phyloP scores from a whole-genome alignment of 345 rosid genomes.

The Melaleuca alternifolia region DNA sequence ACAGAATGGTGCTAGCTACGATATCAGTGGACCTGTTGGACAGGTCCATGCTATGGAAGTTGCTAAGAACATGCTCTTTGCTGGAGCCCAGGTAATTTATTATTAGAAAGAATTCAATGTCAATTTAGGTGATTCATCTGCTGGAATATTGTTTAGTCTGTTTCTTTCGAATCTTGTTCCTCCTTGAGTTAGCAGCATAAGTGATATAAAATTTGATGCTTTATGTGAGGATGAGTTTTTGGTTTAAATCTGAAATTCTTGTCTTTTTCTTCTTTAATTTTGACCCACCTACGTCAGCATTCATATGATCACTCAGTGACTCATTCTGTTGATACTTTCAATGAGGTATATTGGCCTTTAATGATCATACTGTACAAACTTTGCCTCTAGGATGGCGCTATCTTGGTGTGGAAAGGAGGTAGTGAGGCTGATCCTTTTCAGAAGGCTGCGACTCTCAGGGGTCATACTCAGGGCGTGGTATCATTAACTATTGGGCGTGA shows the following conservation, averaged over 20 bases:
- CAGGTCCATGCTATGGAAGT: conserved; percentile 32
- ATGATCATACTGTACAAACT: background rate
- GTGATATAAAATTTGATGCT: background rate
- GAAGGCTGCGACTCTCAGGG: conserved; percentile 15
- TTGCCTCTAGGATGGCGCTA: conserved; percentile 32
- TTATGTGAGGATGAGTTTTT: background rate
- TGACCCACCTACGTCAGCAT: background rate
- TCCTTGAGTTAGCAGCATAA: background rate
- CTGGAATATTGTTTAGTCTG: background rate
- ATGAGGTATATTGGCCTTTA: background rate
- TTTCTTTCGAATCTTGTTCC: background rate
- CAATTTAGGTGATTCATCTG: background rate
- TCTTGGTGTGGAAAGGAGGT: conserved; percentile 38
- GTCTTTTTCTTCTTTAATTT: background rate
- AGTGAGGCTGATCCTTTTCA: conserved; percentile 25
- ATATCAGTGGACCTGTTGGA: conserved; percentile 33
- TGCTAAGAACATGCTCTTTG: conserved; percentile 35
- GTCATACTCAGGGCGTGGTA: conserved; percentile 21
- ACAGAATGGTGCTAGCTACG: conserved; percentile 17
- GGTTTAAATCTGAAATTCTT: background rate
- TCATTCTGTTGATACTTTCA: background rate
- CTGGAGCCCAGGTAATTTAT: conserved; percentile 43
- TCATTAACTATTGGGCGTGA: conserved; percentile 24
- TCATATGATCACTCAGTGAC: background rate
- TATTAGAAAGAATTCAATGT: background rate